Conservation (phyloP, 305 asterid genomes). For the Fraxinus albicans region DNA sequence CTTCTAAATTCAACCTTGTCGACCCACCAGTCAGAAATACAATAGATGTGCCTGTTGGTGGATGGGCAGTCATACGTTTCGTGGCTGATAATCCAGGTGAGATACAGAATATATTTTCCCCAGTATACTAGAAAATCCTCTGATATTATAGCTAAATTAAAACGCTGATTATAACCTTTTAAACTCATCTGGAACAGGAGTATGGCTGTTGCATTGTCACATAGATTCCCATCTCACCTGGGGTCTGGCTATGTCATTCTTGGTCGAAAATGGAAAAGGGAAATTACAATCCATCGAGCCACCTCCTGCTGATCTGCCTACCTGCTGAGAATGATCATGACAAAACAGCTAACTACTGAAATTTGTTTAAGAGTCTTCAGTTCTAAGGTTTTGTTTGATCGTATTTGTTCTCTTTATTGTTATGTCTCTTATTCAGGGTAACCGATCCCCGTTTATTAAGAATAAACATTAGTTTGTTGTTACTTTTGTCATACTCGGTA, state of each 20-base stretch:
- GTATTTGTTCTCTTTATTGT: not conserved
- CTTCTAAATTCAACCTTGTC: constrained; percentile 36
- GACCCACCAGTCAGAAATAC: constrained; percentile 46
- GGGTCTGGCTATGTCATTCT: constrained; percentile 43
- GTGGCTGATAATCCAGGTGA: constrained; percentile 45
- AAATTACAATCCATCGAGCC: constrained; percentile 28
- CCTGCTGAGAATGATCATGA: constrained; percentile 25
- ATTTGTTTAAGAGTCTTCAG: not conserved
- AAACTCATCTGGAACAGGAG: constrained; percentile 29
- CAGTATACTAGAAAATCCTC: not conserved
- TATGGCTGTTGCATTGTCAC: constrained; percentile 54
- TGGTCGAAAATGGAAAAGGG: constrained; percentile 42
- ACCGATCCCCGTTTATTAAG: not conserved
- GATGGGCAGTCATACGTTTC: constrained; percentile 51
- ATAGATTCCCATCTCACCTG: constrained; percentile 49
- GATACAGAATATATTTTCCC: not conserved
- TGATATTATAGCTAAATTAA: not conserved
- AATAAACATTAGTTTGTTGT: not conserved
- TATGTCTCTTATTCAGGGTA: not conserved
- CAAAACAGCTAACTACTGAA: not conserved
- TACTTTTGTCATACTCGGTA: not conserved
- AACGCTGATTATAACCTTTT: not conserved
- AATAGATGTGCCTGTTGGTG: constrained; percentile 44
- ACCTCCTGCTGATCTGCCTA: constrained; percentile 45
- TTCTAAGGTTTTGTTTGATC: not conserved